phyloP scores from a whole-genome alignment of 257 asterid species.

The Forsythia viridissima region DNA sequence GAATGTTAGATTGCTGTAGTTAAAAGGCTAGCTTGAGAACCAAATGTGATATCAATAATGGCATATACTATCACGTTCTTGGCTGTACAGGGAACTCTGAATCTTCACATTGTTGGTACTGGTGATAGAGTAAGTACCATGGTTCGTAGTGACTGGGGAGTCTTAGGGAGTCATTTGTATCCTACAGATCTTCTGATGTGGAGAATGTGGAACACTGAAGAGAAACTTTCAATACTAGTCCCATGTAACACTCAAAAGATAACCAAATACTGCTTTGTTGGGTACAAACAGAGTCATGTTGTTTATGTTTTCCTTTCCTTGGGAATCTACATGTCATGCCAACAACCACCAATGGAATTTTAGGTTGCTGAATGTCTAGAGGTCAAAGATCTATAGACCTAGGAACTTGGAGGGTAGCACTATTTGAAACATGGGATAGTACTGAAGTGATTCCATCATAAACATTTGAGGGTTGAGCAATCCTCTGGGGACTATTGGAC shows the following conservation, averaged over 20 bases:
- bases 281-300: background rate
- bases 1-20: background rate
- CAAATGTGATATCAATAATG: background rate
- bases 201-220: background rate
- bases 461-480: background rate
- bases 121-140: background rate
- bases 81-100: background rate
- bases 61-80: background rate
- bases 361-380: background rate
- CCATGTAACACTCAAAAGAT: background rate
- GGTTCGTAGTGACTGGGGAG: background rate
- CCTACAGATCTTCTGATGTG: background rate
- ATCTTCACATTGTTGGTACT: conserved; percentile 9
- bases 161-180: conserved; percentile 3
- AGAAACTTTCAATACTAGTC: background rate
- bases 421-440: background rate
- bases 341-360: background rate
- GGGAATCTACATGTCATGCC: background rate
- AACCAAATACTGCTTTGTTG: background rate
- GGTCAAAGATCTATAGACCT: background rate
- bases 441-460: background rate
- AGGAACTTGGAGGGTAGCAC: background rate
- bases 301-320: background rate
- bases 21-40: background rate
- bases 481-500: background rate